Base-by-base conservation (phyloP, 768 basidiomycete genomes). In the Lentinula sp. region DNA sequence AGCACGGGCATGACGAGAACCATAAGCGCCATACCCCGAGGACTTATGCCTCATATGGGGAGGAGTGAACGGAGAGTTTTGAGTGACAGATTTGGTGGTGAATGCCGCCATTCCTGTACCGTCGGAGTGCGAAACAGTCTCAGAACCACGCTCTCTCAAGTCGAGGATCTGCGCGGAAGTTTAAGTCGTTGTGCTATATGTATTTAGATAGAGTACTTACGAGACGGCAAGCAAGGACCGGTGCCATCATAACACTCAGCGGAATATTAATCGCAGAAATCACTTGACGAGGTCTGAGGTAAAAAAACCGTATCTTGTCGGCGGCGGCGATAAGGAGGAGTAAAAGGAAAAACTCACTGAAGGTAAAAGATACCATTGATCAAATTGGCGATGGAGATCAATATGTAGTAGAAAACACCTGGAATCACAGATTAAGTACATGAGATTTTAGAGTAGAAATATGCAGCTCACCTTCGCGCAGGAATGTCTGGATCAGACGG, bases 381-480 rank as follows among this genome's bases (percentile, higher is more conserved):
- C 77, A 93, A 74, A 75, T 93, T 93, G 52, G 90, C 90, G 55
- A 91, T 84, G n/a, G 90, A 91, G 69, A 93, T 92, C 64, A 93
- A 72, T 62, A 93, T 80, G 68, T 91, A 93, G 68, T 92, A 93
- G 71, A 91, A 92, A 63, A 92, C 85, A 63, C 90, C 88, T 87
- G 66, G 4, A 20, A 7, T n/a, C 15, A 18, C 32, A 8, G 16
- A 66, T 52, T 32, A 32, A 45, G 35, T 57, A 10, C 12, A 20
- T n/a, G n/a, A 5, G 6, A 13, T 35, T 28, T 45, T 41, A 4
- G 35, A 23, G 6, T 5, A 46, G 51, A 52, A 52, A 57, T 33
- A 43, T 39, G 39, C 67, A 28, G 28, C 28, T 28, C 28, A 86
- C 88, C 90, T 79, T 92, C 90, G 56, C 88, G 87, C 65, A 92